Conservation (phyloP, 2,329 filamentous ascomycete species). For the Cadophora sp. region DNA sequence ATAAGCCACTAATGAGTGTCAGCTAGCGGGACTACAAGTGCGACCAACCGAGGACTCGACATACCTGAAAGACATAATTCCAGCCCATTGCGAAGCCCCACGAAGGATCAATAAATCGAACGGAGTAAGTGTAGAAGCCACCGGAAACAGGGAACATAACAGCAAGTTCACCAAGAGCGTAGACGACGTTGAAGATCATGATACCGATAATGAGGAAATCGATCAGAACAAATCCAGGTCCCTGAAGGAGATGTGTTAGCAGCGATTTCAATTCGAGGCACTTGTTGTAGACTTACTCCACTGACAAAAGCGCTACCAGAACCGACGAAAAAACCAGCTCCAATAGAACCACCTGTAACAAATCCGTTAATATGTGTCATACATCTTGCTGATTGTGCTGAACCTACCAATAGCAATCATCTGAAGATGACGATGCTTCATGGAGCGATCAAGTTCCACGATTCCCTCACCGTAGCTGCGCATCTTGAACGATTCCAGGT, state of each 20-base stretch:
- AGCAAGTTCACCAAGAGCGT: slow-evolving; percentile 25
- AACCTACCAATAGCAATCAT: slow-evolving; percentile 68
- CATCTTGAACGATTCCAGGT: slow-evolving; percentile 23
- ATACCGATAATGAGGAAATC: slow-evolving; percentile 24
- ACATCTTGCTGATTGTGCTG: neutral
- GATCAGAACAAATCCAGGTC: slow-evolving; percentile 22
- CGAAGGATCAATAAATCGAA: slow-evolving; percentile 20
- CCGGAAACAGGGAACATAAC: slow-evolving; percentile 23
- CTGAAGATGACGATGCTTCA: slow-evolving; percentile 58
- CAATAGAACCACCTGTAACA: slow-evolving; percentile 21
- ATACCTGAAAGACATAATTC: slow-evolving; percentile 23
- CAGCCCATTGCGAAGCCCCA: slow-evolving; percentile 24
- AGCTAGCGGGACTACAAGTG: neutral
- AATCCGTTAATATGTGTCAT: neutral
- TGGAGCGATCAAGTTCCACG: slow-evolving; percentile 21
- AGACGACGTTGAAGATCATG: slow-evolving; percentile 24
- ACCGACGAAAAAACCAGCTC: slow-evolving; percentile 24
- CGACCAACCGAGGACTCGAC: neutral
- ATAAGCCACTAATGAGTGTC: slow-evolving; percentile 20
- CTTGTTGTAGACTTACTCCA: slow-evolving; percentile 12
- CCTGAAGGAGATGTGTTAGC: neutral
- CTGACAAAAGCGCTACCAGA: slow-evolving; percentile 21
- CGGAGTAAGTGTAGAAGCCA: slow-evolving; percentile 22
- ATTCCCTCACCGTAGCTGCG: slow-evolving; percentile 18
- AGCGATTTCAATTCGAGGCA: neutral